These are phyloP conservation scores for Lecanicillium sp. DNA, from an alignment of 2,329 filamentous ascomycete genomes.

Conservation along the genomic window DNA sequence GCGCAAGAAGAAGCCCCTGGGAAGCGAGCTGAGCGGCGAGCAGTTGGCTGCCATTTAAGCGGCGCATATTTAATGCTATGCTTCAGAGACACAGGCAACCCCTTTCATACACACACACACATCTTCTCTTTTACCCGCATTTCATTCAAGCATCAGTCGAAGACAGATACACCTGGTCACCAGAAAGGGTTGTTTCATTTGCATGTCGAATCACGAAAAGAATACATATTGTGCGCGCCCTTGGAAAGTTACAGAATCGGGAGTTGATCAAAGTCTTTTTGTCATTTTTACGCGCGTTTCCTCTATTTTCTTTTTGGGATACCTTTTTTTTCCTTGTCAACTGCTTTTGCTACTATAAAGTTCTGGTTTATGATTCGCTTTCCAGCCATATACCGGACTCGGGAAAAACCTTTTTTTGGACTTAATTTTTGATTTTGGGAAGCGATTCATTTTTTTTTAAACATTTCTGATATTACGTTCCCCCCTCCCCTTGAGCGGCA, in stretches of 20 bases:
- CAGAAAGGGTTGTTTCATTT: too few relatives aligned
- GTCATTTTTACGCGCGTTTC: conserved; percentile 7
- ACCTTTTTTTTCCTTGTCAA: conserved; percentile 9
- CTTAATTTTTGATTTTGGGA: conserved; percentile 10
- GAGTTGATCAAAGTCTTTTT: neutral
- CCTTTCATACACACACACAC: too few relatives aligned
- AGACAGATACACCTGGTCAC: too few relatives aligned
- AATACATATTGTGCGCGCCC: neutral
- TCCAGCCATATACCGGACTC: conserved; percentile 7
- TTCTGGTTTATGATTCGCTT: conserved; percentile 3
- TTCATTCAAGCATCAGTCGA: too few relatives aligned
- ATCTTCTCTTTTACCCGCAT: too few relatives aligned
- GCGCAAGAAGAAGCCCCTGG: conserved; percentile 53
- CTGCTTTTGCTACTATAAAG: conserved; percentile 7
- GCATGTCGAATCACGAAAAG: conserved; percentile 4
- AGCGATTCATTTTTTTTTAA: conserved; percentile 8
- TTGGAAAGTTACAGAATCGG: neutral
- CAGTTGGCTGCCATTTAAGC: conserved; percentile 42
- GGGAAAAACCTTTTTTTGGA: too few relatives aligned
- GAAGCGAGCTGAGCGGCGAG: conserved; percentile 42
- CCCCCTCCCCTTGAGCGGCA: neutral
- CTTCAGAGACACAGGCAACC: too few relatives aligned
- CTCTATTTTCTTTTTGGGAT: conserved; percentile 11
- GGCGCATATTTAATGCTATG: too few relatives aligned
- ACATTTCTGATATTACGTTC: neutral